phyloP scores from a whole-genome alignment of 352 stramenopile species.

The Phytopythium litorale region DNA sequence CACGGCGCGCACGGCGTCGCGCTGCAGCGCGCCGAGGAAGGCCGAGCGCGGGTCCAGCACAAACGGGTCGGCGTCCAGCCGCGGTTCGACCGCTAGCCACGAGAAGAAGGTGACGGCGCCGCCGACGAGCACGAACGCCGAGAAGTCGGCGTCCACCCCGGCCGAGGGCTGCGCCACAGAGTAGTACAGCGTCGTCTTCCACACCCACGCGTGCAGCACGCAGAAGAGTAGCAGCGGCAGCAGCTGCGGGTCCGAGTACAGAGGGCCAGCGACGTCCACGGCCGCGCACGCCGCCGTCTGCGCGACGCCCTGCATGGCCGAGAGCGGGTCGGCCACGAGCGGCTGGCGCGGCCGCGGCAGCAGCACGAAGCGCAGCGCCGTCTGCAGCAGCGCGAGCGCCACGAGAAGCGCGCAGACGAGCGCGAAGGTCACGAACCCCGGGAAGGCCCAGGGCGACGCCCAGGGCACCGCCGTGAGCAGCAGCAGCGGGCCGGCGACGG shows the following conservation, averaged over 20 bases:
- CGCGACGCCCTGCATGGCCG: conserved; percentile 17
- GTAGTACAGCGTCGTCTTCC: conserved; percentile 43
- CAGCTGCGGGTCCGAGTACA: conserved; percentile 44
- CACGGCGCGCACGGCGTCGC: conserved; percentile 39
- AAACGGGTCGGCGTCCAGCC: conserved; percentile 42
- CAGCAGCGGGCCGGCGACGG: conserved; percentile 19
- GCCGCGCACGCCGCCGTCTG: conserved; percentile 33
- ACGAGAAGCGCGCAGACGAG: conserved; percentile 19
- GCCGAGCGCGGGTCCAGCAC: conserved; percentile 40
- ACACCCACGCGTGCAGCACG: conserved; percentile 44
- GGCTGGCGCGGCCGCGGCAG: conserved; percentile 26
- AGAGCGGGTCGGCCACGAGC: conserved; percentile 19
- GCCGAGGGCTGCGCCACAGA: conserved; percentile 14
- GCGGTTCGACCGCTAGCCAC: conserved; percentile 37
- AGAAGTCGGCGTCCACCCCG: conserved; percentile 18
- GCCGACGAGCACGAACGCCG: conserved; percentile 28
- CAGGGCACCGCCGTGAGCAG: conserved; percentile 23
- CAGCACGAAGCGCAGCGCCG: conserved; percentile 43
- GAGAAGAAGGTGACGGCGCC: conserved; percentile 40
- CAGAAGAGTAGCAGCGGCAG: conserved; percentile 35
- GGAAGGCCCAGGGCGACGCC: conserved; percentile 31
- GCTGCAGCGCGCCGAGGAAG: conserved; percentile 30
- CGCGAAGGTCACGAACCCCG: conserved; percentile 19
- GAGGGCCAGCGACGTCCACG: conserved; percentile 23
- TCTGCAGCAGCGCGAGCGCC: conserved; percentile 19